phyloP scores from a whole-genome alignment of 2,329 filamentous ascomycete species.

The Epichloe scottii region DNA sequence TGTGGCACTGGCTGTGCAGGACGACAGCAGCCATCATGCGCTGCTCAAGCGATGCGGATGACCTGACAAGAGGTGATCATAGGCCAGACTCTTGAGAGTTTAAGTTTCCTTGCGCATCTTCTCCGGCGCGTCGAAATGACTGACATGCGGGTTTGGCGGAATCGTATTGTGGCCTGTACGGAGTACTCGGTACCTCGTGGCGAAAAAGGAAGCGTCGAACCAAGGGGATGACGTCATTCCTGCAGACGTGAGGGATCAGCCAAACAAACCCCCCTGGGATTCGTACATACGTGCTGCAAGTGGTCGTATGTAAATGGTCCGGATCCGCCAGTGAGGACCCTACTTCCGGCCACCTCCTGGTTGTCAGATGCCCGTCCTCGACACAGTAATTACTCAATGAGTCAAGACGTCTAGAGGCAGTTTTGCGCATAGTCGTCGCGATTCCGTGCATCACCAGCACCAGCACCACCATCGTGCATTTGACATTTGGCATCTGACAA shows the following conservation, averaged over 20 bases:
- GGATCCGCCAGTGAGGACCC: constrained; percentile 3
- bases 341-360: constrained; percentile 7
- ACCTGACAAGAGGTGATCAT: no score
- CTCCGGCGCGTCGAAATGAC: no score
- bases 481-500: not conserved
- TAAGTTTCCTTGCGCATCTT: no score
- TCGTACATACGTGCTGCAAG: not conserved
- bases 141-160: no score
- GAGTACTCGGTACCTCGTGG: not conserved
- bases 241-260: not conserved
- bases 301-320: not conserved
- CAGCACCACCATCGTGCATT: not conserved
- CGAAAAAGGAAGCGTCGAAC: not conserved
- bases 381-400: no score
- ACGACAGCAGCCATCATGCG: not conserved
- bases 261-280: not conserved
- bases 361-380: not conserved
- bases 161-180: no score
- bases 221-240: constrained; percentile 3
- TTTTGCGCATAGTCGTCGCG: not conserved
- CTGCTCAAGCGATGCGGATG: not conserved
- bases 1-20: not conserved
- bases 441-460: no score
- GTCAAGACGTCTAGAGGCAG: no score
- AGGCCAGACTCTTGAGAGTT: no score